These are phyloP conservation scores for Arxiozyma telluris DNA, from an alignment of 1,139 yeast genomes.

Conservation along the genomic window DNA sequence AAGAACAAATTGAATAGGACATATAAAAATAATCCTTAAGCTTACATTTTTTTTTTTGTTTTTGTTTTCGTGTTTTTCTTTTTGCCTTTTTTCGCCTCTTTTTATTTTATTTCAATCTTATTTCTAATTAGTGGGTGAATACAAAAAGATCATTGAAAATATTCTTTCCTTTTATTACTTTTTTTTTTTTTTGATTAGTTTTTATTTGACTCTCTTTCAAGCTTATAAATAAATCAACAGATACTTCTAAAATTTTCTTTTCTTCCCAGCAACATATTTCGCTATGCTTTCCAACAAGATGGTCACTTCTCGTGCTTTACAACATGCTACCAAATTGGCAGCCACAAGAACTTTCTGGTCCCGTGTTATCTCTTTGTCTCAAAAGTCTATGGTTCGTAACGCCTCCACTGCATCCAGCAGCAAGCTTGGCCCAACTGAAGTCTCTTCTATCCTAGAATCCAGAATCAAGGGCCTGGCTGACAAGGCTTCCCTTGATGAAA, in stretches of 20 bases:
- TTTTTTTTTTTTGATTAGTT: too few relatives aligned
- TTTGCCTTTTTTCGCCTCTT: too few relatives aligned
- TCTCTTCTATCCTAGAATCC: constrained; percentile 96
- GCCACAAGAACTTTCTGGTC: constrained; percentile 18
- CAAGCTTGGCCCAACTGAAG: constrained; percentile 99
- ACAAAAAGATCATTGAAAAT: not conserved
- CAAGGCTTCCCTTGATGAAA: constrained; percentile 96
- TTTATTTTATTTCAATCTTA: too few relatives aligned
- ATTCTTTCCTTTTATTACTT: not conserved
- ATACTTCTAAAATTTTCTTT: too few relatives aligned
- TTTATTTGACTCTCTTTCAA: too few relatives aligned
- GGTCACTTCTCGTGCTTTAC: constrained; percentile 59
- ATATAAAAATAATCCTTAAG: too few relatives aligned
- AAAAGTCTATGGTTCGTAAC: not conserved
- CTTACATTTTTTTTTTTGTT: too few relatives aligned
- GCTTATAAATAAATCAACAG: too few relatives aligned
- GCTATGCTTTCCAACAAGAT: not conserved
- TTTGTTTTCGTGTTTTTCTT: too few relatives aligned
- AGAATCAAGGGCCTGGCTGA: constrained; percentile 98
- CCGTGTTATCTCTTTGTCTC: not conserved
- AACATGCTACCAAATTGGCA: constrained; percentile 47
- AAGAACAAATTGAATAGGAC: too few relatives aligned
- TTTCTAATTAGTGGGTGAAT: too few relatives aligned
- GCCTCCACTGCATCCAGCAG: constrained; percentile 66
- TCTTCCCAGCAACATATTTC: too few relatives aligned